Conservation (phyloP, 2,329 filamentous ascomycete genomes). For the Allantophomopsis cytisporea region DNA sequence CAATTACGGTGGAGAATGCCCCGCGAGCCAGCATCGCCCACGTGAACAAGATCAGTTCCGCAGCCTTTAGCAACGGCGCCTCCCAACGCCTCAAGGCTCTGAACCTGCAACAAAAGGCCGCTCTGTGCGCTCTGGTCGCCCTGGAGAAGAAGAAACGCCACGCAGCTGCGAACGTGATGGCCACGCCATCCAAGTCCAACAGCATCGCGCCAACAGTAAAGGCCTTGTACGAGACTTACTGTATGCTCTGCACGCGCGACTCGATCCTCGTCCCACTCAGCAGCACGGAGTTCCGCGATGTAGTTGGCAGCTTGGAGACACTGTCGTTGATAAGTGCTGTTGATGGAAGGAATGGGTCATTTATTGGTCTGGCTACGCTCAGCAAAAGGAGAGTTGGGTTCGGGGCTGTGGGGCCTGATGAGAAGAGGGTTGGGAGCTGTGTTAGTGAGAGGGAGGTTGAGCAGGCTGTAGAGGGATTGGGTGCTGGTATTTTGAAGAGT, state of each 20-base stretch:
- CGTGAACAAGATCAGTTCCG: slow-evolving; percentile 79
- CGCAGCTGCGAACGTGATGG: slow-evolving; percentile 26
- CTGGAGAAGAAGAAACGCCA: slow-evolving; percentile 64
- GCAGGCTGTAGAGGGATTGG: slow-evolving; percentile 50
- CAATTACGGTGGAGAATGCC: slow-evolving; percentile 62
- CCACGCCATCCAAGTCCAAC: slow-evolving; percentile 47
- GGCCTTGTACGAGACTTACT: slow-evolving; percentile 73
- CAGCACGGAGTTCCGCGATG: slow-evolving; percentile 86
- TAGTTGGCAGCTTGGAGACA: slow-evolving; percentile 80
- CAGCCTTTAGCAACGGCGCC: slow-evolving; percentile 82
- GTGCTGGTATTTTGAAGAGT: slow-evolving; percentile 45
- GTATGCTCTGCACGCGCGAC: slow-evolving; percentile 68
- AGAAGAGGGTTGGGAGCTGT: slow-evolving; percentile 66
- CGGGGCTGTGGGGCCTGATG: slow-evolving; percentile 40
- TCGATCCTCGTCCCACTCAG: slow-evolving; percentile 83
- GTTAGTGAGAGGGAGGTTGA: slow-evolving; percentile 71
- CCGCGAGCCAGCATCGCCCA: slow-evolving; percentile 83
- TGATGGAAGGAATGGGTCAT: slow-evolving; percentile 57
- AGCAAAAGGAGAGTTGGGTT: slow-evolving; percentile 50
- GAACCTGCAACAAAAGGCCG: slow-evolving; percentile 93
- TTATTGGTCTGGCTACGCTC: slow-evolving; percentile 51
- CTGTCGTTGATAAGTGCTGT: slow-evolving; percentile 62
- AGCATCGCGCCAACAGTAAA: slow-evolving; percentile 68
- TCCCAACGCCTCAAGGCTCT: slow-evolving; percentile 72
- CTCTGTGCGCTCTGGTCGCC: slow-evolving; percentile 75